Conservation (phyloP, 306 rosid species). For the Biancaea sappan region DNA sequence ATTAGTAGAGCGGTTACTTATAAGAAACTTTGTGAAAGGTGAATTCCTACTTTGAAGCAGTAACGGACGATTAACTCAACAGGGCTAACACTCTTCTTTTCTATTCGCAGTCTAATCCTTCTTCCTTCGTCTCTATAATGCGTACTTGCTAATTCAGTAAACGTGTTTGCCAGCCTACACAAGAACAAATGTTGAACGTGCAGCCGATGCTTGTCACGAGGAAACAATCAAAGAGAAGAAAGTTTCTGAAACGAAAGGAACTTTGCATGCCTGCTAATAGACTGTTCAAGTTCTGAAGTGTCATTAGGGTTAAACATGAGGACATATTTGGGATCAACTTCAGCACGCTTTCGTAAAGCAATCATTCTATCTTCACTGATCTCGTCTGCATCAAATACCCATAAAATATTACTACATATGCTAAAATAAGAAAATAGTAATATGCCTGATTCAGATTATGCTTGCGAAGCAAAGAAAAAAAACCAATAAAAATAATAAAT, state of each 20-base stretch:
- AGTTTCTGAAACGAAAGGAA: neutral
- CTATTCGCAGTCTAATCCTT: conserved; percentile 71
- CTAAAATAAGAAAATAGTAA: neutral
- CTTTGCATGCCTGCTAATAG: conserved; percentile 59
- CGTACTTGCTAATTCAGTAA: conserved; percentile 66
- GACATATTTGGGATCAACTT: conserved; percentile 73
- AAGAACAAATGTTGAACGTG: neutral
- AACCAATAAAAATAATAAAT: neutral
- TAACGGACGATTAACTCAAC: conserved; percentile 77
- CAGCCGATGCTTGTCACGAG: neutral
- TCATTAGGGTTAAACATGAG: conserved; percentile 62
- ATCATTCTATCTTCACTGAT: conserved; percentile 85
- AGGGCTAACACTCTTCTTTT: conserved; percentile 66
- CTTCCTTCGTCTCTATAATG: conserved; percentile 90
- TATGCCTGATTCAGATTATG: neutral
- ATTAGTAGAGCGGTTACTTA: neutral
- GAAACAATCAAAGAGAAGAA: neutral
- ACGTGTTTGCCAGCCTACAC: conserved; percentile 65
- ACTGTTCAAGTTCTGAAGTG: conserved; percentile 52
- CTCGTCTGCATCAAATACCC: conserved; percentile 56
- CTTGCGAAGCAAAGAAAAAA: conserved; percentile 19
- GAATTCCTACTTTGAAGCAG: conserved; percentile 78
- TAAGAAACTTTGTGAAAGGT: neutral
- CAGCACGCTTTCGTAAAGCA: conserved; percentile 88
- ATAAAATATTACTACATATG: conserved; percentile 9